Conservation (phyloP, 176 grass and related monocot species). For the Alopecurus myosuroides region DNA sequence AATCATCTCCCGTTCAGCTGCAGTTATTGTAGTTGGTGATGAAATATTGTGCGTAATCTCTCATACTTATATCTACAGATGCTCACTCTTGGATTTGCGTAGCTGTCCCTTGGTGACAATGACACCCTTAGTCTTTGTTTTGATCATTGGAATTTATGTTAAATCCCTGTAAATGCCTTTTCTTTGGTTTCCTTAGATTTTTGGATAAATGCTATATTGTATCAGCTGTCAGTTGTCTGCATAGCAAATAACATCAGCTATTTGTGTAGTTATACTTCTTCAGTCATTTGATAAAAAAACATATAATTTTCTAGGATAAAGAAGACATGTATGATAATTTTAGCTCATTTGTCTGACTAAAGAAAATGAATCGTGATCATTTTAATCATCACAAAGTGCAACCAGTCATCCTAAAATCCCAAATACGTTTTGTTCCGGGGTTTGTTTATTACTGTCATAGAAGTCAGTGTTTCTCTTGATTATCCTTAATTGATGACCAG, state of each 20-base stretch:
- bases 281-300: conserved; percentile 1
- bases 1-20: conserved; percentile 45
- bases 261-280: conserved; percentile 1
- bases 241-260: neutral
- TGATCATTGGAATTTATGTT: neutral
- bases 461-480: neutral
- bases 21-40: conserved; percentile 83
- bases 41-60: conserved; percentile 85
- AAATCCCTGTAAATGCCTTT: neutral
- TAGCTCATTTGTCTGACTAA: neutral
- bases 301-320: neutral
- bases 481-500: neutral
- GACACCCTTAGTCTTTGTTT: neutral
- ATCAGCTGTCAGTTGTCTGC: neutral
- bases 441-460: neutral
- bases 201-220: conserved; percentile 13
- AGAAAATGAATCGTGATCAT: neutral
- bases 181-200: conserved; percentile 6
- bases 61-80: conserved; percentile 16
- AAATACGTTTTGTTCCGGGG: neutral
- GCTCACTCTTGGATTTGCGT: conserved; percentile 14
- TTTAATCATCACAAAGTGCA: conserved; percentile 13
- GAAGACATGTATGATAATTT: neutral
- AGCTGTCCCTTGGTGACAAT: conserved; percentile 2
- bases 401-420: neutral